Evolutionary conservation across 2,329 filamentous ascomycete species (phyloP).

Genomic region (Arthrobotrys entomopaga): DNA sequence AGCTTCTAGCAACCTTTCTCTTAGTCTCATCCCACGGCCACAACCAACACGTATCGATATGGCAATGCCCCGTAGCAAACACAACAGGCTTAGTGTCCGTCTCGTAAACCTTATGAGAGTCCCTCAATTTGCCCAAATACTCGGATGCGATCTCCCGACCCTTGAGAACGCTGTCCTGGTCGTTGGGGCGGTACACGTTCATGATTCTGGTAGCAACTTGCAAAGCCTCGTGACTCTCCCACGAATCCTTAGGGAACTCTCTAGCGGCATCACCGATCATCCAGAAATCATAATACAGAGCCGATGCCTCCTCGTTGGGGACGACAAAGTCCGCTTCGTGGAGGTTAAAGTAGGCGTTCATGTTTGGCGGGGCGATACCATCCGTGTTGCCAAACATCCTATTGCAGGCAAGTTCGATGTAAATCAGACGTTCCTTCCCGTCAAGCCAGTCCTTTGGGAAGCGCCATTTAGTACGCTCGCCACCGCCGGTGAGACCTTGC

Average conservation of each 20-base stretch:
- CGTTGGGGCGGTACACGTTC: conserved; percentile 83
- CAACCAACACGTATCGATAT: conserved; percentile 98
- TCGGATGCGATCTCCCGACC: conserved; percentile 83
- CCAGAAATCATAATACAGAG: conserved; percentile 92
- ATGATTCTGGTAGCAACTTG: conserved; percentile 88
- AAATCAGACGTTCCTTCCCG: conserved; percentile 86
- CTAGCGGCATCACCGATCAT: conserved; percentile 91
- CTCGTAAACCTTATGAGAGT: conserved; percentile 85
- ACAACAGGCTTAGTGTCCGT: conserved; percentile 79
- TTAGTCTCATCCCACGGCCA: conserved; percentile 99
- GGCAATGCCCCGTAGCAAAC: conserved; percentile 91
- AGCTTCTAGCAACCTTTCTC: conserved; percentile 87
- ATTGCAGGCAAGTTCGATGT: conserved; percentile 98
- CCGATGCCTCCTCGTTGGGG: conserved; percentile 84
- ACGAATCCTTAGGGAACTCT: conserved; percentile 87
- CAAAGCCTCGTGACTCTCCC: conserved; percentile 78
- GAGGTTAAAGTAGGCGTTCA: conserved; percentile 83
- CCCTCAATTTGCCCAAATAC: conserved; percentile 82
- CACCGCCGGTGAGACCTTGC: conserved; percentile 89
- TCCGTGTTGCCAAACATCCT: conserved; percentile 96
- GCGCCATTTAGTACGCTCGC: conserved; percentile 90
- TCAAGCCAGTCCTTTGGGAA: conserved; percentile 80
- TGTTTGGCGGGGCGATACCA: conserved; percentile 87
- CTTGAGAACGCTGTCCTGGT: conserved; percentile 79
- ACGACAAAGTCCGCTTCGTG: conserved; percentile 84